A percentile compares a stretch with the other conserved stretches of the same genome.
phyloP scores from a whole-genome alignment of 2,329 filamentous ascomycete genomes.

The Fonsecaea pugnacius region DNA sequence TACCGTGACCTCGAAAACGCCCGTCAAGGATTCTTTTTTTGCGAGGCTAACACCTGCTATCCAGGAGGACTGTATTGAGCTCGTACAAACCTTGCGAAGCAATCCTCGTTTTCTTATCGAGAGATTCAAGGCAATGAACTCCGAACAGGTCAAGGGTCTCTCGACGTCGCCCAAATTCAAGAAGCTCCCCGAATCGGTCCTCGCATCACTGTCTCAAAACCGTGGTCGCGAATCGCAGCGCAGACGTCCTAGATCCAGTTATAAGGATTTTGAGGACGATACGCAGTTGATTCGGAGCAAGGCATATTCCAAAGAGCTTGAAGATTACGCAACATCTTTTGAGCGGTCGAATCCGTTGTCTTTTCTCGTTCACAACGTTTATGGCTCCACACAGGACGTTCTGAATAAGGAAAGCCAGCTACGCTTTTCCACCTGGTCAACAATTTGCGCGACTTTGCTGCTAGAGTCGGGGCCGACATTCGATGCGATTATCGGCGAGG shows the following conservation, averaged over 20 bases:
- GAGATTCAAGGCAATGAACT: conserved; percentile 74
- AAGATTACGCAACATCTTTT: conserved; percentile 84
- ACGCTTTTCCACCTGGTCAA: conserved; percentile 85
- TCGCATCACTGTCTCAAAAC: conserved; percentile 66
- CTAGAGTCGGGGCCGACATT: conserved; percentile 74
- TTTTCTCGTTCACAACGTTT: conserved; percentile 83
- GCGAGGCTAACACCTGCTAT: conserved; percentile 75
- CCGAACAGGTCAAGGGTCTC: conserved; percentile 75
- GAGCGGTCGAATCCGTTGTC: conserved; percentile 86
- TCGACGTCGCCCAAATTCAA: conserved; percentile 77
- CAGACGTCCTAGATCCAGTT: conserved; percentile 49
- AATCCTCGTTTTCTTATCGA: conserved; percentile 87
- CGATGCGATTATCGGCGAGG: conserved; percentile 78
- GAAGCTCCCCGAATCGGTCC: conserved; percentile 81
- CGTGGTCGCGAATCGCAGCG: conserved; percentile 55
- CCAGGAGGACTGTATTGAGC: conserved; percentile 74
- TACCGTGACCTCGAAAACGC: neutral
- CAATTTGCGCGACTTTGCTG: conserved; percentile 80
- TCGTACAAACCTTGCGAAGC: conserved; percentile 79
- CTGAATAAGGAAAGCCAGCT: conserved; percentile 80
- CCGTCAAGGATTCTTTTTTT: conserved; percentile 45
- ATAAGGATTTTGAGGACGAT: conserved; percentile 73
- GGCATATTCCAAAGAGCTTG: conserved; percentile 62
- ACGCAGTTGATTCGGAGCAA: conserved; percentile 54
- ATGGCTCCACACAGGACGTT: conserved; percentile 81